These are phyloP conservation scores for Crithidia bombi DNA, from an alignment of 208 protist genomes.

Conservation along the genomic window DNA sequence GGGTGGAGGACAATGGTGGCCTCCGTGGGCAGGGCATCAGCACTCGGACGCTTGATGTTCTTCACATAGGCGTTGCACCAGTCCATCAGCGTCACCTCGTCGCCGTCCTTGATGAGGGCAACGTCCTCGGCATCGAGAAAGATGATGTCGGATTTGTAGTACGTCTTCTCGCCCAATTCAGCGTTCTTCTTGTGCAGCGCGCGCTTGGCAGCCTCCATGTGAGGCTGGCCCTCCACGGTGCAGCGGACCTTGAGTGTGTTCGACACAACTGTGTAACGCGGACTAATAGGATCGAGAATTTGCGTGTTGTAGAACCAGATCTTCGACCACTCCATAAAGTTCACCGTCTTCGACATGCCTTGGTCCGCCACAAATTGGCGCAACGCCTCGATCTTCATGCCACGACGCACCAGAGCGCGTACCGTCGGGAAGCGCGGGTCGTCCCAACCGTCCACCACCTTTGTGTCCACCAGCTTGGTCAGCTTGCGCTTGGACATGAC, in stretches of 20 bases:
- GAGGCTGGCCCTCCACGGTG: constrained; percentile 65
- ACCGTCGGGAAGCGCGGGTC: constrained; percentile 99
- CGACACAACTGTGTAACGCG: constrained; percentile 95
- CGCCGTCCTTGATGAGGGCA: constrained; percentile 85
- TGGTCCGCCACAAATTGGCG: constrained; percentile 96
- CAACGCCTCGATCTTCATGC: constrained; percentile 97
- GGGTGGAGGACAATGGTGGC: constrained; percentile 86
- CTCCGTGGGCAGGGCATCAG: constrained; percentile 54
- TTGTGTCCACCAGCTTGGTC: constrained; percentile 96
- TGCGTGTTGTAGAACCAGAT: constrained; percentile 99
- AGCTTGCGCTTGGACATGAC: constrained; percentile 99
- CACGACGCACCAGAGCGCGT: constrained; percentile 95
- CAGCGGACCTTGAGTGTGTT: constrained; percentile 83
- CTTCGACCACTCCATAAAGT: constrained; percentile 98
- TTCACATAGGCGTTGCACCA: constrained; percentile 97
- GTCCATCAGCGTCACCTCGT: constrained; percentile 99
- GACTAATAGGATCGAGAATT: constrained; percentile 96
- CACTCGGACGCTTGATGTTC: constrained; percentile 61
- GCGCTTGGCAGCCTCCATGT: constrained; percentile 69
- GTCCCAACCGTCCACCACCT: constrained; percentile 97
- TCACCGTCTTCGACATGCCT: constrained; percentile 96
- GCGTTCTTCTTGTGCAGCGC: constrained; percentile 95
- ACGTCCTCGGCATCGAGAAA: constrained; percentile 96
- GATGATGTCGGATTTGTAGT: constrained; percentile 88
- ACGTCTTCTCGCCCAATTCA: constrained; percentile 93